Base-by-base conservation (phyloP, 2,329 filamentous ascomycete species). In the Trichoderma atrobrunneum region DNA sequence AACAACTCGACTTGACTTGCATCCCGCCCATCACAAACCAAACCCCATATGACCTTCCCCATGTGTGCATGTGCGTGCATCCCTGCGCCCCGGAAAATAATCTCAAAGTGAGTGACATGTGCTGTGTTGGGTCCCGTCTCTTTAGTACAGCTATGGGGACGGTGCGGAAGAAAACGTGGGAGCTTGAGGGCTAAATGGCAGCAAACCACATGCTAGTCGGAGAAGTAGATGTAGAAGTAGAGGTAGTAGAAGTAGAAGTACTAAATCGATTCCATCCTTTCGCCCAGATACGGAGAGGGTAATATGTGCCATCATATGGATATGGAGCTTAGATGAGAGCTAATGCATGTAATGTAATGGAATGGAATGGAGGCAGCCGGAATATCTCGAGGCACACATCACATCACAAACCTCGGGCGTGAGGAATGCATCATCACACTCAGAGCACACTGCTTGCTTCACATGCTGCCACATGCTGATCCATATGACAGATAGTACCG, bases 71-170 rank as follows among this genome's bases (percentile, higher is more conserved):
- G 61, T 66, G 61, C 61, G 8, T 71, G 5, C 14, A 36, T 36
- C 34, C 69, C 69, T 71, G 69, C 69, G 62, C 51, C 69, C 69
- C 69, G 36, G 67, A 62, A 70, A 69, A 48, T 28, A 62, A 61
- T 62, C 57, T 36, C 28, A 36, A 21, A 26, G 24, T 34, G 32
- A 62, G 5, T 71, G 26, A n/a, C 36, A 32, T 71, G 48, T 54
- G 48, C 11, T 21, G 48, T 21, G 10, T 10, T 21, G 43, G 43
- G n/a, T 54, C 48, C 26, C 26, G 26, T 54, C n/a, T 24, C 3
- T 54, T 24, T 54, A 24, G n/a, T n/a, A 2, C 64, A 14, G 7
- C 16, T 32, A 16, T 26, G 34, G 34, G 26, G 34, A 63, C 56
- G 10, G 16, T 6, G 39, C 16, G 24, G 21, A 3, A 36, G 39